These are phyloP conservation scores for Aspergillus novofumigatus DNA, from an alignment of 2,329 filamentous ascomycete species.

Conservation along the genomic window DNA sequence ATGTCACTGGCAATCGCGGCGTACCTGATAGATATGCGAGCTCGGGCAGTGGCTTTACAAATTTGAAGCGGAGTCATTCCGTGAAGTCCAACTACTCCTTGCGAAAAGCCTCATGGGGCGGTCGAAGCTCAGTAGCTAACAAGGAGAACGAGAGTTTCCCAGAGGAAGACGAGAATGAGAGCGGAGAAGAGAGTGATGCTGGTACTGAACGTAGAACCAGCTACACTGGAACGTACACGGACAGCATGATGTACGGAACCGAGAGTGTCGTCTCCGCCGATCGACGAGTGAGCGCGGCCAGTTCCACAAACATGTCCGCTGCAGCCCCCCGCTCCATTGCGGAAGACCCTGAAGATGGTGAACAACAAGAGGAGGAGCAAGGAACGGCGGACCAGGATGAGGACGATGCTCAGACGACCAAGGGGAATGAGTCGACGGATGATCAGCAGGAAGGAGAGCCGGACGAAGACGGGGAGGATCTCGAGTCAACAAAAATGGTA, in stretches of 20 bases:
- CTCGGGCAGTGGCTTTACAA: conserved; percentile 44
- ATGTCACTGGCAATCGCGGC: conserved; percentile 71
- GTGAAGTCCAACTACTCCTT: conserved; percentile 60
- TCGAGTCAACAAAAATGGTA: conserved; percentile 24
- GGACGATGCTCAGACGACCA: conserved; percentile 15
- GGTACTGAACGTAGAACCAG: conserved; percentile 43
- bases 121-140: conserved; percentile 41
- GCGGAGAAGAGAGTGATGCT: conserved; percentile 48
- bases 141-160: conserved; percentile 62
- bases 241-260: conserved; percentile 38
- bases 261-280: conserved; percentile 39
- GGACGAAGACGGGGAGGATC: conserved; percentile 9
- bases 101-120: conserved; percentile 69
- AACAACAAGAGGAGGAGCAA: conserved; percentile 13
- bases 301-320: conserved; percentile 34
- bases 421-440: conserved; percentile 11
- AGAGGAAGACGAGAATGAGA: conserved; percentile 58
- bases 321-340: conserved; percentile 21
- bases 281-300: conserved; percentile 38
- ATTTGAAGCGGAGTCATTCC: conserved; percentile 73
- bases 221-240: conserved; percentile 40
- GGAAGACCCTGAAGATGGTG: conserved; percentile 18
- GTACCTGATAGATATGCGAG: conserved; percentile 29
- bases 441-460: conserved; percentile 15
- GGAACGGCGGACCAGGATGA: conserved; percentile 7